These are phyloP conservation scores for Senna tora DNA, from an alignment of 306 rosid genomes.

Conservation along the genomic window DNA sequence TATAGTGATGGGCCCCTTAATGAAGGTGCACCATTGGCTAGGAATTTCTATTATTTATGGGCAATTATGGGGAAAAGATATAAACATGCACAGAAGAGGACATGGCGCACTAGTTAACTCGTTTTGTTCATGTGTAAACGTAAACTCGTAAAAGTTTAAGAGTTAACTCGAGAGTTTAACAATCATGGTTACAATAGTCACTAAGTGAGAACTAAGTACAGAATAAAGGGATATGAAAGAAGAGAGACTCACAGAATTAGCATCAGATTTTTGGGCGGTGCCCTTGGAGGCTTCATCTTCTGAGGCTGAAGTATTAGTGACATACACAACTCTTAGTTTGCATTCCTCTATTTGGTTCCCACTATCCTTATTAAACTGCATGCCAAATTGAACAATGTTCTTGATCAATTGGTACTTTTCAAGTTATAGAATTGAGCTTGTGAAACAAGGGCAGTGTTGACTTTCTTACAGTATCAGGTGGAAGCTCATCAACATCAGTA, in stretches of 20 bases:
- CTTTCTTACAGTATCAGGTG: conserved; percentile 58
- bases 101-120: too few relatives aligned
- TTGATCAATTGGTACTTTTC: conserved; percentile 1
- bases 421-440: background rate
- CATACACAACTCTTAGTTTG: conserved; percentile 70
- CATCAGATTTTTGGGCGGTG: conserved; percentile 43
- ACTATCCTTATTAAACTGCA: conserved; percentile 73
- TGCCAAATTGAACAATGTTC: conserved; percentile 10
- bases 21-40: conserved; percentile 18
- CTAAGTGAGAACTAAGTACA: background rate
- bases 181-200: background rate
- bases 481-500: conserved; percentile 68
- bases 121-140: too few relatives aligned
- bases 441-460: conserved; percentile 24
- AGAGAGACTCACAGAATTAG: conserved; percentile 55
- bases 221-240: conserved; percentile 3
- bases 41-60: background rate
- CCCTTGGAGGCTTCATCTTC: conserved; percentile 49
- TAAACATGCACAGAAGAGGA: background rate
- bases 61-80: background rate
- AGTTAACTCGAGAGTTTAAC: too few relatives aligned
- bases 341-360: conserved; percentile 68
- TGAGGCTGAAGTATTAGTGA: conserved; percentile 43
- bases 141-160: too few relatives aligned
- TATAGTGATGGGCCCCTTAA: background rate